phyloP scores from a whole-genome alignment of 345 rosid species.

The Eutrema heterophyllum region DNA sequence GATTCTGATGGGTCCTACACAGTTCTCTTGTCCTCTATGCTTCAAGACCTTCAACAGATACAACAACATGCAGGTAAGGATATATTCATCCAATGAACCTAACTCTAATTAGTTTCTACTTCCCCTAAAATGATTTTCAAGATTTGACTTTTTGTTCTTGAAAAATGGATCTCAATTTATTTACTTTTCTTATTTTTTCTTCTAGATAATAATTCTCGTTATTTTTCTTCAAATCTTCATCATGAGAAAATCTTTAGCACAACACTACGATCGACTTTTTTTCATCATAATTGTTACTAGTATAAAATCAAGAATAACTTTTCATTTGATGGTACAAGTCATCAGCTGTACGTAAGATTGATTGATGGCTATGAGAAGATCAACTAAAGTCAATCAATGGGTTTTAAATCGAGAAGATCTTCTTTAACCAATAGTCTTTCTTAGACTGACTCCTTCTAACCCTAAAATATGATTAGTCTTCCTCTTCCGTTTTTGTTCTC shows the following conservation, averaged over 20 bases:
- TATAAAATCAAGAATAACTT: conserved; percentile 11
- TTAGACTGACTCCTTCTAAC: conserved; percentile 18
- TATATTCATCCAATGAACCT: conserved; percentile 14
- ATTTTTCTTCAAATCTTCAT: background rate
- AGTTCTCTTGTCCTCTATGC: conserved; percentile 97
- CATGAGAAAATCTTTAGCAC: conserved; percentile 13
- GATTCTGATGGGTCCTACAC: conserved; percentile 95
- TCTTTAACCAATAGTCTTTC: conserved; percentile 34
- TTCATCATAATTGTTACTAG: background rate
- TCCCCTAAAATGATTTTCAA: conserved; percentile 14
- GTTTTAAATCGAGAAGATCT: conserved; percentile 18
- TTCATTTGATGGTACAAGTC: conserved; percentile 32
- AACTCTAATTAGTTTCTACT: background rate
- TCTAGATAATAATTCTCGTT: background rate
- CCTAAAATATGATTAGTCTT: conserved; percentile 24
- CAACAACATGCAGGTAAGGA: conserved; percentile 95
- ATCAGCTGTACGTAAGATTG: conserved; percentile 11
- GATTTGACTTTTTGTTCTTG: conserved; percentile 17
- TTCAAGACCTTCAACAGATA: conserved; percentile 99
- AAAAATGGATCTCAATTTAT: background rate
- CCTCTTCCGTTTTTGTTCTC: conserved; percentile 19
- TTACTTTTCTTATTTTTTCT: background rate
- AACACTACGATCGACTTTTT: background rate
- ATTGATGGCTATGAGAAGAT: conserved; percentile 31
- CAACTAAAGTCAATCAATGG: conserved; percentile 28